Evolutionary conservation across 202 grass and related monocot species (phyloP).

Genomic region (Panicum virgatum): DNA sequence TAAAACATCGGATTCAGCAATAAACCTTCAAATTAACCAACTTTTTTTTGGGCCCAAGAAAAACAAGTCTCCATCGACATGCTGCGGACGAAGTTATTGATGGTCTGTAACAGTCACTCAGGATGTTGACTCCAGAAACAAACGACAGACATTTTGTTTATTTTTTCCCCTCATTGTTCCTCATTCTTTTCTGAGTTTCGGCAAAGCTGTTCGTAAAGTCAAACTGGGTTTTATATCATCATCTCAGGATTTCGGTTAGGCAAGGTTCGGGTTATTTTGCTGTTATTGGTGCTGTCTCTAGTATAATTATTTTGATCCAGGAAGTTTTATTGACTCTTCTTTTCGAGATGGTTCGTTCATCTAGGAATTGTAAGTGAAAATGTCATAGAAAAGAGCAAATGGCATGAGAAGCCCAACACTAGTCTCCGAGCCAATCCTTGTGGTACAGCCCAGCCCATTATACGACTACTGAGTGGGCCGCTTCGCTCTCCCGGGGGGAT

Average conservation of each 20-base stretch:
- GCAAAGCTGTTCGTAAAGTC: slow-evolving; percentile 16
- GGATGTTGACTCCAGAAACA: slow-evolving; percentile 39
- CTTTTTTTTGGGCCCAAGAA: slow-evolving; percentile 1
- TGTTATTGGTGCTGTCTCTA: neutral
- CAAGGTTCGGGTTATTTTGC: neutral
- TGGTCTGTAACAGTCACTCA: slow-evolving; percentile 50
- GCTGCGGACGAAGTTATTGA: slow-evolving; percentile 52
- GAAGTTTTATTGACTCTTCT: neutral
- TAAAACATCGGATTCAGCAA: neutral
- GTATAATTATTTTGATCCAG: neutral
- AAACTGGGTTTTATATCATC: neutral
- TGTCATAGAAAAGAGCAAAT: neutral
- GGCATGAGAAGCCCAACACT: too few species aligned
- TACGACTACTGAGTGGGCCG: too few species aligned
- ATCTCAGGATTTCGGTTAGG: neutral
- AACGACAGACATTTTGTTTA: slow-evolving; percentile 26
- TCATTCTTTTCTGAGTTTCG: slow-evolving; percentile 23
- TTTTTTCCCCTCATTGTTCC: slow-evolving; percentile 26
- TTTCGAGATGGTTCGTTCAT: neutral
- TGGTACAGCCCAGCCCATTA: too few species aligned
- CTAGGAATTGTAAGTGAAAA: neutral
- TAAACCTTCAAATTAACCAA: slow-evolving; percentile 22
- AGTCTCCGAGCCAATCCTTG: too few species aligned
- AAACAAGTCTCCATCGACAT: slow-evolving; percentile 27
- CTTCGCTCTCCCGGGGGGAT: too few species aligned